Evolutionary conservation across 306 rosid species (phyloP), one percentile per base, ranked within the genome.

Genomic region (Lablab purpureus): DNA sequence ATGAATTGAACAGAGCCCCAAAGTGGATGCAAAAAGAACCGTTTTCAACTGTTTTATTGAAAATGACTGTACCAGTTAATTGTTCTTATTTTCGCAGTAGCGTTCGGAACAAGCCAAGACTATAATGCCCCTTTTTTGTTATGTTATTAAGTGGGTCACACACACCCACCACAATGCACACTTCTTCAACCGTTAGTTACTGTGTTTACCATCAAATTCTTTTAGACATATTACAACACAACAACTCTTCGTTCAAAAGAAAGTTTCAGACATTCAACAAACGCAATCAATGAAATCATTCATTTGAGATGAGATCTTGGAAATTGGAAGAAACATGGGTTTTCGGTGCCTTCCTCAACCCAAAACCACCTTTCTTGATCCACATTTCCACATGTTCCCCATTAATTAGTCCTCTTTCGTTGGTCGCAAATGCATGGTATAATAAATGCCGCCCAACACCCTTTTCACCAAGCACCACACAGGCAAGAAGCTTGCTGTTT

Each of bases 341-440:
- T 71, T 65, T 80, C 52, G 46, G 75, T 84, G 84, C 23, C 75
- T 71, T 47, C 58, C 78, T 37, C 67, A 4, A 15, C 69, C 67
- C 73, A 36, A 37, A 36, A 69, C 0, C 2, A 43, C 13, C 15
- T 66, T 46, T 1, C 18, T 34, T 46, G 74, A 25, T 67, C 65
- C 63, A 76, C 82, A 10, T 27, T 30, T 67, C 76, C 85, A 84
- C 84, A 71, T 80, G 85, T 51, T 73, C 55, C 51, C 82, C 84
- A 56, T 47, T 36, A 40, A 7, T 6, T 13, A 32, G 36, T 30
- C 58, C 28, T 67, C 25, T 74, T 18, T 18, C 69, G 40, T 59
- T 74, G 72, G 70, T 74, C 69, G 54, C 72, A 69, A n/a, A 25
- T 58, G 43, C 22, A 51, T 3, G 22, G 30, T 37, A 14, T 41